Percentiles rank a stretch among this genome's conserved stretches.
Evolutionary conservation across 73 alveolate species (phyloP).

Genomic region (Paramecium caudatum): DNA sequence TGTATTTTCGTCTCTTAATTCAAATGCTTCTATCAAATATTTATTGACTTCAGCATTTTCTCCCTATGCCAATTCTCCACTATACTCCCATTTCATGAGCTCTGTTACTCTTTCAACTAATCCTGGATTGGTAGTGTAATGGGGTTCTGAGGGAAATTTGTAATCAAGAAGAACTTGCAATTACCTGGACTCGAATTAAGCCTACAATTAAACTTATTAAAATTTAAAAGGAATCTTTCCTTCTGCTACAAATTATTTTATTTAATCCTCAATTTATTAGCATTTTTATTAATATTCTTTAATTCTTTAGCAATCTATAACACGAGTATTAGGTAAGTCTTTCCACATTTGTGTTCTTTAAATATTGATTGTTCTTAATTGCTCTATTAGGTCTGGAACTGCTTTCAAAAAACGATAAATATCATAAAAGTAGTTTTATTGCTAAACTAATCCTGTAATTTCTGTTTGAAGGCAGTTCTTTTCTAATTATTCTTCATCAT

Average conservation of each 20-base stretch:
- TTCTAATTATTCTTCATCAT: slow-evolving; percentile 20
- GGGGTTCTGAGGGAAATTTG: neutral
- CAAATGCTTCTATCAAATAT: neutral
- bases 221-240: slow-evolving; percentile 24
- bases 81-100: slow-evolving; percentile 27
- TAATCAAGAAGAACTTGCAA: neutral
- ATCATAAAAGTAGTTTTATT: slow-evolving; percentile 1
- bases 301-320: neutral
- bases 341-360: neutral
- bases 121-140: neutral
- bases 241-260: neutral
- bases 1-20: neutral
- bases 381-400: slow-evolving; percentile 5
- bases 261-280: neutral
- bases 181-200: neutral
- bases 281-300: neutral
- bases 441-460: neutral
- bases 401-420: neutral
- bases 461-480: neutral
- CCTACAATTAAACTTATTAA: neutral
- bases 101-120: neutral
- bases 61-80: slow-evolving; percentile 26
- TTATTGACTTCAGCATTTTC: slow-evolving; percentile 1
- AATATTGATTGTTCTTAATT: neutral
- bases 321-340: neutral